These are phyloP conservation scores for Jaapia argillacea DNA, from an alignment of 768 basidiomycete species.

Conservation along the genomic window DNA sequence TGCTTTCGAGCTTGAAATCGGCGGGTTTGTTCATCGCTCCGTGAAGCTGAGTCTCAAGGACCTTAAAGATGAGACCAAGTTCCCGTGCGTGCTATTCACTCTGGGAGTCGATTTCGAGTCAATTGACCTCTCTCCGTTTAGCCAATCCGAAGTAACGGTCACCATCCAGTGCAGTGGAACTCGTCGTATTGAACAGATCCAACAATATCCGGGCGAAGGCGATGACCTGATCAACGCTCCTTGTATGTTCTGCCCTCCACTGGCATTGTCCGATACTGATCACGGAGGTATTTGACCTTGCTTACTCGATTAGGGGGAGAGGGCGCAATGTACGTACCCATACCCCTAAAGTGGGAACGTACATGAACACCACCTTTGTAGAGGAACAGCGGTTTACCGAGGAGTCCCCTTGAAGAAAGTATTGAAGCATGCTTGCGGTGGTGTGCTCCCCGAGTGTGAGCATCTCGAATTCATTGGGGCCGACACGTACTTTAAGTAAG, in stretches of 20 bases:
- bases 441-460: slow-evolving; percentile 33
- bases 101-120: background rate
- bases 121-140: slow-evolving; percentile 6
- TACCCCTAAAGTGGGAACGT: too few species aligned
- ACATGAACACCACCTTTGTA: slow-evolving; percentile 13
- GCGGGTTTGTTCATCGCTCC: slow-evolving; percentile 36
- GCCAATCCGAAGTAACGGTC: slow-evolving; percentile 38
- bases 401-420: slow-evolving; percentile 46
- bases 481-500: slow-evolving; percentile 47
- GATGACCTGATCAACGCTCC: slow-evolving; percentile 43
- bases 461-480: slow-evolving; percentile 49
- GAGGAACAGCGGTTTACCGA: slow-evolving; percentile 41
- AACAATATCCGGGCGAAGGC: slow-evolving; percentile 42
- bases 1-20: slow-evolving; percentile 37
- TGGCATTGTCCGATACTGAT: background rate
- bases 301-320: slow-evolving; percentile 17
- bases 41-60: slow-evolving; percentile 36
- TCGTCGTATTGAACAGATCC: slow-evolving; percentile 40
- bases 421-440: slow-evolving; percentile 41
- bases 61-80: slow-evolving; percentile 34
- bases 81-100: slow-evolving; percentile 23
- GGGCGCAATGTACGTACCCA: slow-evolving; percentile 38
- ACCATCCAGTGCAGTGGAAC: slow-evolving; percentile 49
- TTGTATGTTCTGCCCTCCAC: too few species aligned
- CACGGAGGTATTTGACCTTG: background rate